Evolutionary conservation across 2,329 filamentous ascomycete genomes (phyloP), one percentile per base, ranked within the genome.

Genomic region (Microcyclospora tardicrescens): DNA sequence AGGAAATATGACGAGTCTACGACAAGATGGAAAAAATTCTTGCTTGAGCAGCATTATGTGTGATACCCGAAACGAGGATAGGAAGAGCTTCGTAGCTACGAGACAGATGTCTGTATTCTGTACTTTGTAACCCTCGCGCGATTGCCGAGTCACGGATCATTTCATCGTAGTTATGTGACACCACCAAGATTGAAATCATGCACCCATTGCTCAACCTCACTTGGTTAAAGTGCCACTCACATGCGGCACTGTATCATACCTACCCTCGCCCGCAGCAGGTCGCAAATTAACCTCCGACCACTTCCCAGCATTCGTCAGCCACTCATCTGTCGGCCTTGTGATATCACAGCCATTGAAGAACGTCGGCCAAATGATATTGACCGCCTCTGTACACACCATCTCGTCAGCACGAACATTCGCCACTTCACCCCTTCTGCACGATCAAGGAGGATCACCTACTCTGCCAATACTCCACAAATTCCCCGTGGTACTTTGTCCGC

Each of bases 261-360:
- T 50, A 12, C 55, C 55, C 34, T 61, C 57, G 12, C 49, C 55
- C 5, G 40, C 47, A 8, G 46, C 49, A 15, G 56, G 45, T 19
- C 42, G 43, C 19, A 61, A 42, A 11, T 57, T 48, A 34, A 60
- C 54, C 16, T 55, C 41, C 10, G 57, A 48, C 58, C 58, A 61
- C 10, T 55, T 47, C 4, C 57, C 58, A 32, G 55, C 54, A 13
- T 45, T 39, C 16, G 55, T 41, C 5, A 61, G 39, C 56, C 56
- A 60, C 39, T 58, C 52, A 33, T 61, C 58, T 2, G 57, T 60
- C 2, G 57, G 57, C 13, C 58, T 41, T 2, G 43, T 49, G 33
- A 60, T 55, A 34, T 55, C 46, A 42, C 58, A 61, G 3, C 58
- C 58, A 33, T 52, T 52, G 29, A 60, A 55, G 37, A 58, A 56